Base-by-base conservation (phyloP, 805 yeast genomes). In the Zygosaccharomyces pseudorouxii region DNA sequence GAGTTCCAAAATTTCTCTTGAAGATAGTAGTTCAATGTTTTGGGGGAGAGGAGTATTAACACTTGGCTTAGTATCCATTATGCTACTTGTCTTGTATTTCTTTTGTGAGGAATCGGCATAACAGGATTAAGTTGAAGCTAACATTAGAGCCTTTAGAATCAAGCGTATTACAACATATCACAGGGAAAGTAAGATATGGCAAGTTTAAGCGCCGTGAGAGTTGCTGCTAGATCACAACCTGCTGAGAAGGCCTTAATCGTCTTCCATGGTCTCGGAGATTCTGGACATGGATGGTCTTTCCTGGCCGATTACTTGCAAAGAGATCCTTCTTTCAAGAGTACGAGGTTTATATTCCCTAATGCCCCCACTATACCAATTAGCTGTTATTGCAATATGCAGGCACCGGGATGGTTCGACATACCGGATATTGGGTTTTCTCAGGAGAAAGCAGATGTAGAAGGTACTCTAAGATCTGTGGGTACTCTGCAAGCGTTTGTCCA, bases 401-500 rank as follows among this genome's bases (percentile, higher is more conserved):
- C 84, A 83, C 86, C 96, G 0, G 82, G 82, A 1, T 93, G 99
- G 99, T 92, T 88, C 62, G 95, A 89, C 60, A 77, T 90, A 37
- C 69, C 62, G 43, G 78, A 73, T 23, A 73, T 84, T 59, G 82
- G 80, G 3, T 71, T 75, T 12, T 44, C 45, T 14, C 55, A 76
- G 66, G 37, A 55, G 5, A 58, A 71, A 52, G 54, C 76, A 42
- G 90, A 85, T 57, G 66, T 62, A 7, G 70, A 57, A 0, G 89
- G 89, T 2, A 80, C 76, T 59, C 59, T 78, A 56, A 70, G 71
- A 45, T 71, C 82, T 10, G 69, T 80, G 39, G 72, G 74, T 1
- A 56, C 67, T 3, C 70, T 84, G 20, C 71, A 75, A 44, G 57
- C 58, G 1, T 69, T 75, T 54, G 72, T 85, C 38, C 64, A 75